Evolutionary conservation across 2,329 filamentous ascomycete species (phyloP).

Genomic region (Podosphaera xanthii): DNA sequence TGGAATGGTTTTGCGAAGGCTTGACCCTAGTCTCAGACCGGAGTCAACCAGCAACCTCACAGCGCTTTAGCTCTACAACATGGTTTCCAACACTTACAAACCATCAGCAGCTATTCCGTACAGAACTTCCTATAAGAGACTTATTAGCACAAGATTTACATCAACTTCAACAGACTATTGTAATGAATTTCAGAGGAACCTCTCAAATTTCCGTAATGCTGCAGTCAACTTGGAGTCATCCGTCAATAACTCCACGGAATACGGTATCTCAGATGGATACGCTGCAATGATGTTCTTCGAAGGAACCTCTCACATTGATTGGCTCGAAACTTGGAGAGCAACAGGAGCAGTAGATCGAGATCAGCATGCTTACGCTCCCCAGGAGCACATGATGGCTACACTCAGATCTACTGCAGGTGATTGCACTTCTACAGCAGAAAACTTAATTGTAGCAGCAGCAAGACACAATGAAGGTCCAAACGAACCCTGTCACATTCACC

Average conservation of each 20-base stretch:
- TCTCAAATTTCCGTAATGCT: not conserved
- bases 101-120: not conserved
- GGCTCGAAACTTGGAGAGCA: not conserved
- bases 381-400: not conserved
- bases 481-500: not conserved
- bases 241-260: not conserved
- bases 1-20: not conserved
- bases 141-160: no score
- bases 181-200: no score
- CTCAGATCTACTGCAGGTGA: not conserved
- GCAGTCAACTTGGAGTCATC: not conserved
- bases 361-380: not conserved
- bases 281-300: not conserved
- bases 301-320: not conserved
- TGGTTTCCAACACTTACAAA: not conserved
- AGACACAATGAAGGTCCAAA: not conserved
- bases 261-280: not conserved
- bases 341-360: not conserved
- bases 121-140: no score
- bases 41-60: not conserved
- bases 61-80: not conserved
- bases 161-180: no score
- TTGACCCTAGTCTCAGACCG: not conserved
- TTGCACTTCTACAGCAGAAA: not conserved
- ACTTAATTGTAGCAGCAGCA: not conserved